These are phyloP conservation scores for Lomentospora prolificans DNA, from an alignment of 2,329 filamentous ascomycete genomes.

Conservation along the genomic window DNA sequence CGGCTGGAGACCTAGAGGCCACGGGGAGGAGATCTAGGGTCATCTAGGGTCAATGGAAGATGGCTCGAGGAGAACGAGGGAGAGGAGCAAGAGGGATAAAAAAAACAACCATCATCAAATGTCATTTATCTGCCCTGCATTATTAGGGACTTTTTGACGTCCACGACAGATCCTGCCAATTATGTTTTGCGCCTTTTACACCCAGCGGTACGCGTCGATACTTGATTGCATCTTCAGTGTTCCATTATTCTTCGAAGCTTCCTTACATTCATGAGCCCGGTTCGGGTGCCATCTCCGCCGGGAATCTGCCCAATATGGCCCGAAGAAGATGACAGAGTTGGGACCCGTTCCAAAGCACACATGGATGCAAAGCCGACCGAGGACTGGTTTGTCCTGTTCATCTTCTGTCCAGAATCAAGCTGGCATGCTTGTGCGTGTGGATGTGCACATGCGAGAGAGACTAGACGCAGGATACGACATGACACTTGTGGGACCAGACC, in stretches of 20 bases:
- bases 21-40: no score
- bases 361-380: no score
- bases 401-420: no score
- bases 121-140: not conserved
- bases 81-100: not conserved
- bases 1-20: not conserved
- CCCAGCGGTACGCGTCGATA: not conserved
- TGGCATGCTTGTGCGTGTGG: no score
- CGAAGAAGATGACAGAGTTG: not conserved
- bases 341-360: not conserved
- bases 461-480: no score
- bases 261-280: not conserved
- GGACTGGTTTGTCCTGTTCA: no score
- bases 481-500: no score
- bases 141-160: not conserved
- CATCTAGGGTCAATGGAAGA: no score
- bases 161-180: not conserved
- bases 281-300: not conserved
- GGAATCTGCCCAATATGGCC: not conserved
- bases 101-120: not conserved
- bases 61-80: not conserved
- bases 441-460: no score
- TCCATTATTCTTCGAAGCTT: conserved; percentile 1
- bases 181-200: not conserved
- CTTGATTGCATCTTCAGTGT: not conserved